phyloP scores from a whole-genome alignment of 2,329 filamentous ascomycete species.

The Cytospora paraplurivora region DNA sequence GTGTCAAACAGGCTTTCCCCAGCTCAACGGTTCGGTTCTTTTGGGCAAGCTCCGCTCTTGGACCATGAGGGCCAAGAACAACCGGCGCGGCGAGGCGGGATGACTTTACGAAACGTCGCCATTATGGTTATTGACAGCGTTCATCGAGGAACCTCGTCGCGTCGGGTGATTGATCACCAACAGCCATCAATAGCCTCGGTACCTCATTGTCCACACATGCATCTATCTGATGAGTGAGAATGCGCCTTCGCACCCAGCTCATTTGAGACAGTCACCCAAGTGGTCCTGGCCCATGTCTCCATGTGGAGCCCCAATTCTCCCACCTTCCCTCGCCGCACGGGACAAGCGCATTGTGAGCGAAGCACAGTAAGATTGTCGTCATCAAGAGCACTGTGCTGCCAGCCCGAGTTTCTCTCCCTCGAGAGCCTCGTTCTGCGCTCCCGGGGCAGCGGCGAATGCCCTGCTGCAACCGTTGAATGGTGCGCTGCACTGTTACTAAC shows the following conservation, averaged over 20 bases:
- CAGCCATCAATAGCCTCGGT: constrained; percentile 28
- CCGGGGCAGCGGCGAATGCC: constrained; percentile 13
- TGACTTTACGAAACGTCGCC: constrained; percentile 17
- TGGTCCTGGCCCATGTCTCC: constrained; percentile 25
- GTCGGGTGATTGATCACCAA: constrained; percentile 26
- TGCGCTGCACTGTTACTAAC: constrained; percentile 13
- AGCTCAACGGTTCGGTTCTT: constrained; percentile 20
- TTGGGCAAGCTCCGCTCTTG: constrained; percentile 20
- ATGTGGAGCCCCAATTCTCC: constrained; percentile 27
- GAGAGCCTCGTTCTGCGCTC: constrained; percentile 5
- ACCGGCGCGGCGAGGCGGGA: constrained; percentile 11
- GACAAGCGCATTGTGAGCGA: constrained; percentile 26
- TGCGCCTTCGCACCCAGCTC: constrained; percentile 27
- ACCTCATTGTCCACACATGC: constrained; percentile 27
- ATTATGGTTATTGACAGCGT: not conserved
- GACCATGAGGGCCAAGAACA: constrained; percentile 15
- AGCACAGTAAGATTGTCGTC: constrained; percentile 4
- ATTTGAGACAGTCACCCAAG: constrained; percentile 28
- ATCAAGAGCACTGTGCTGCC: constrained; percentile 18
- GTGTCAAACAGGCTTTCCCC: constrained; percentile 20
- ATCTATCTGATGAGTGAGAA: constrained; percentile 28
- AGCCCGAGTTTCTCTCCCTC: not conserved
- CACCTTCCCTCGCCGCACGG: constrained; percentile 24
- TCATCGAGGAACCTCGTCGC: constrained; percentile 23
- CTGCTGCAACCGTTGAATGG: constrained; percentile 16